phyloP scores from a whole-genome alignment of 2,329 filamentous ascomycete genomes.

The Passalora sequoiae region DNA sequence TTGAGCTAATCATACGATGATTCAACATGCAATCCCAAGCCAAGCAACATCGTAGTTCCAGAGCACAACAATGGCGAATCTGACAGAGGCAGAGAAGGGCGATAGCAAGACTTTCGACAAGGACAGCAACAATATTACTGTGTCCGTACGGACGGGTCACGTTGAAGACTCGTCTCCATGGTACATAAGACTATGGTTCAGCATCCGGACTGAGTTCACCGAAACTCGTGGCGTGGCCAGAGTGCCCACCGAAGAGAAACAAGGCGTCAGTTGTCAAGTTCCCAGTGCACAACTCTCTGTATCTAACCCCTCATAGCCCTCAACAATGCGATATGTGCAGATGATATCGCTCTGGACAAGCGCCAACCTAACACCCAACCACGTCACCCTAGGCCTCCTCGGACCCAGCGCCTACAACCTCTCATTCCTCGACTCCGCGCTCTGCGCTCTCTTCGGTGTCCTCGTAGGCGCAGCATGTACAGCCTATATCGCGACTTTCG shows the following conservation, averaged over 20 bases:
- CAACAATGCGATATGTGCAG: slow-evolving; percentile 10
- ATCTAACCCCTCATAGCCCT: background rate
- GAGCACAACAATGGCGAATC: background rate
- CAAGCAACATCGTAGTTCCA: background rate
- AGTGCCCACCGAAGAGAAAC: slow-evolving; percentile 10
- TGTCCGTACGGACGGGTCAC: background rate
- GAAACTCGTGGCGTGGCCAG: slow-evolving; percentile 13
- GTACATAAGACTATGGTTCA: slow-evolving; percentile 3
- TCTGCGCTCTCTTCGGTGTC: slow-evolving; percentile 45
- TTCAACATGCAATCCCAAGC: background rate
- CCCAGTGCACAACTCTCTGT: background rate
- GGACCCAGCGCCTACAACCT: slow-evolving; percentile 39
- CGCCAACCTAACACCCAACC: slow-evolving; percentile 30
- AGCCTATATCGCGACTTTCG: slow-evolving; percentile 49
- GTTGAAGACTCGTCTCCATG: slow-evolving; percentile 1
- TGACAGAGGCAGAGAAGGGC: background rate
- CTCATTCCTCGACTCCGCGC: slow-evolving; percentile 43
- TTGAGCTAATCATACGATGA: background rate
- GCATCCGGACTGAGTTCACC: slow-evolving; percentile 8
- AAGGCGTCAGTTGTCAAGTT: slow-evolving; percentile 6
- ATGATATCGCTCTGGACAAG: slow-evolving; percentile 20
- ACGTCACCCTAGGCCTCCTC: slow-evolving; percentile 41
- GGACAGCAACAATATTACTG: background rate
- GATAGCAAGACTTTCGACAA: background rate
- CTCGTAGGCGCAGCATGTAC: slow-evolving; percentile 42